phyloP scores from a whole-genome alignment of 495 filamentous ascomycete species.

The Daldinia concentrica region DNA sequence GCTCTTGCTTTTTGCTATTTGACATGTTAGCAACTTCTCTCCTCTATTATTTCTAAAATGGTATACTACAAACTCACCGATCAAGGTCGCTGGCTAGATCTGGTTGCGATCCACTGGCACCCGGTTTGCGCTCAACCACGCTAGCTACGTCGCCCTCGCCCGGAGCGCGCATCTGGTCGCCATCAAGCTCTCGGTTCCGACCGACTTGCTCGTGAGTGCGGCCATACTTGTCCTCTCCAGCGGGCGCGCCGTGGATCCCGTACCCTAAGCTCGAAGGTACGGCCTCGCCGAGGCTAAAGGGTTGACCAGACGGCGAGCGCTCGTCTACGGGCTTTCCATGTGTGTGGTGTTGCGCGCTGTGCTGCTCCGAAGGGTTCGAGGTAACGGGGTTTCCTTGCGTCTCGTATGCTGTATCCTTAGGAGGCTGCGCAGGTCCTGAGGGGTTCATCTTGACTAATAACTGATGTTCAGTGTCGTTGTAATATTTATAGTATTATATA shows the following conservation, averaged over 20 bases:
- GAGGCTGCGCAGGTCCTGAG: conserved; percentile 57
- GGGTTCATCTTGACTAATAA: conserved; percentile 44
- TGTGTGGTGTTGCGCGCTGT: conserved; percentile 42
- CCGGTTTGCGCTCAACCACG: conserved; percentile 55
- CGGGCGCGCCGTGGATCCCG: conserved; percentile 48
- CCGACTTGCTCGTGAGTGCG: conserved; percentile 43
- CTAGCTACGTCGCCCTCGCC: conserved; percentile 65
- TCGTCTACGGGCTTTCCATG: conserved; percentile 41
- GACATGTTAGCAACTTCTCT: not conserved
- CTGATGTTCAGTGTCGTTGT: not conserved
- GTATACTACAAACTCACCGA: conserved; percentile 43
- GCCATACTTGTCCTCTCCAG: conserved; percentile 38
- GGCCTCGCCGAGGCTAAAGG: conserved; percentile 35
- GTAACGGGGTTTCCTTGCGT: conserved; percentile 60
- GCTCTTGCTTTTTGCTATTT: conserved; percentile 48
- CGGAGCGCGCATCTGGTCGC: conserved; percentile 60
- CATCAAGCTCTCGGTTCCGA: conserved; percentile 59
- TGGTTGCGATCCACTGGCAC: conserved; percentile 42
- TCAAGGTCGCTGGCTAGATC: conserved; percentile 53
- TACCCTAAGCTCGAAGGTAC: conserved; percentile 50
- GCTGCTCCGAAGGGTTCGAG: conserved; percentile 60
- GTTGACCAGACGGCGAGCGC: conserved; percentile 38
- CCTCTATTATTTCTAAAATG: not conserved
- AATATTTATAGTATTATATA: not conserved
- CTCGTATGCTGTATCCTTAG: conserved; percentile 61